Base-by-base conservation (phyloP, 2,329 filamentous ascomycete species). In the Talaromyces pinophilus region DNA sequence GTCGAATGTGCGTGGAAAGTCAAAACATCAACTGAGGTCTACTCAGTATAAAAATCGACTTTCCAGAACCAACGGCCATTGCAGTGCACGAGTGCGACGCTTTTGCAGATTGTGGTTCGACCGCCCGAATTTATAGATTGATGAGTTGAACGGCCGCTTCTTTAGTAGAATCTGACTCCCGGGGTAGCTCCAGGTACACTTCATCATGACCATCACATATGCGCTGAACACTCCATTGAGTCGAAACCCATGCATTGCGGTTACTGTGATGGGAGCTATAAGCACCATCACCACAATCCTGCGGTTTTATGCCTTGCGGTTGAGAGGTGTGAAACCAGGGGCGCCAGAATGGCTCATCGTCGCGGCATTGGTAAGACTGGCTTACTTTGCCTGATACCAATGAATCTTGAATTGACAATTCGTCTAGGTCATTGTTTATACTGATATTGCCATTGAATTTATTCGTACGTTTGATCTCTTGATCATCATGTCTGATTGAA, bases 241-340 rank as follows among this genome's bases (percentile, higher is more conserved):
- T 17, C 48, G 25, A 10, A n/a, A 30, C 10, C 48, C 48, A 30
- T 52, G 48, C 5, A 52, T 52, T 30, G 48, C 48, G 15, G 48
- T 52, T 5, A 52, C 48, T 52, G 48, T 52, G 22, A 5, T 52
- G 5, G 48, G 48, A 30, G 48, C 48, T 30, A n/a, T 52, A 17
- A 52, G 48, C 48, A 52, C 48, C 48, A 52, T 52, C 48, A 52
- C 48, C 6, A 52, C 48, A n/a, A n/a, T 30, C 13, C 15, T 52
- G 48, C 13, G 48, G 25, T 52, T 52, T 25, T 52, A 30, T 52
- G 48, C 48, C 15, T 52, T 52, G 48, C 48, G 48, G 5, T 8
- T 52, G 15, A 52, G 48, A 52, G 48, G 48, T 30, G 3, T 52
- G 25, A 52, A n/a, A 17, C 48, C 48, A 13, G 48, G 48, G 7